Evolutionary conservation across 495 filamentous ascomycete genomes (phyloP), one percentile per base, ranked within the genome.

Genomic region (Xylaria intraflava): DNA sequence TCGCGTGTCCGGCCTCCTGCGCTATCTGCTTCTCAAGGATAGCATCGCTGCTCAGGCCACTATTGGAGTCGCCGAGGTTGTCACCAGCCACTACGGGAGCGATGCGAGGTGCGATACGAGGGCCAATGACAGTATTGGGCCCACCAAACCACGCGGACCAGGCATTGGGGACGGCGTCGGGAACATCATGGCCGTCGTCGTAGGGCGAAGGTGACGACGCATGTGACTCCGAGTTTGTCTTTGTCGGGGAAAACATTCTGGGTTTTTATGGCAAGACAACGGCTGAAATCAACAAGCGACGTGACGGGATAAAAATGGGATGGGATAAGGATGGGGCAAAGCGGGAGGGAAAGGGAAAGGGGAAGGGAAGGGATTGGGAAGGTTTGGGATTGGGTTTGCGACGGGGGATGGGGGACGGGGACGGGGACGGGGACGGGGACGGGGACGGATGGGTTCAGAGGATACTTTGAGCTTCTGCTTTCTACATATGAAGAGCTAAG

Each of bases 21-120:
- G 85, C 87, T 53, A 89, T 79, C 70, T 94, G 89, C 70, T 84
- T 83, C 39, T 81, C 82, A 14, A 93, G 65, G 24, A 76, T 74
- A 22, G 65, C 71, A 36, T 67, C 57, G 56, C 77, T 70, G 44
- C 64, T 72, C 31, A 69, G 59, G 26, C 74, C 70, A 27, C 58
- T 69, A 33, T 71, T 67, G 2, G 69, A 68, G 39, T 73, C 70
- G 29, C 63, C 65, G 27, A 47, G 31, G 45, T 16, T 49, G 36
- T 61, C 56, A n/a, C 56, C 52, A 47, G 55, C 62, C 11, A 67
- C 62, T 9, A 67, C 53, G 19, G 73, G 62, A 12, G 69, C 68
- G 16, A 64, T 62, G 12, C 48, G 49, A 24, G 75, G 75, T 17
- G 69, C 71, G 50, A 79, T 79, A 26, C 76, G 65, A 39, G 60